Base-by-base conservation (phyloP, 768 basidiomycete genomes). In the Strobilomyces echinocephalus region DNA sequence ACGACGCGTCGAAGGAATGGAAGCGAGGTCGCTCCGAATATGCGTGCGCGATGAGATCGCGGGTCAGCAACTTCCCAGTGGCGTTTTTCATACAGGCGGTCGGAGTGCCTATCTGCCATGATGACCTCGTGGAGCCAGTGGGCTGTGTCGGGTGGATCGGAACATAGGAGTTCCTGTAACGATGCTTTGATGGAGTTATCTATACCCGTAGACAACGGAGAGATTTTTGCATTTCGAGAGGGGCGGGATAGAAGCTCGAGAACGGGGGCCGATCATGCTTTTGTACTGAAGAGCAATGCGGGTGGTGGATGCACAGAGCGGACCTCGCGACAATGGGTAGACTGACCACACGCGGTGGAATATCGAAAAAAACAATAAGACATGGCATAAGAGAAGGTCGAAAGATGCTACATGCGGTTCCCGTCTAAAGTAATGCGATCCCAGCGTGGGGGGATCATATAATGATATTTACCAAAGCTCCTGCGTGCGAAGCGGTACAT, bases 81-180 rank as follows among this genome's bases (percentile, higher is more conserved):
- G 20, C 24, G 11, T 8, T 14, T 12, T 21, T 42, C 41, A 7
- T 42, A 26, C 24, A 8, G 9, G 21, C 28, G n/a, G 12, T 9
- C 9, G 15, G 12, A 10, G 16, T 41, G 42, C 45, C 34, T 60
- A 92, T 72, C 60, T 88, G 79, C 82, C 85, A 90, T 21, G 91
- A 79, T 74, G 87, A 82, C 74, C 89, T 76, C 77, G 20, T 80
- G 73, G 39, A 89, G 72, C 44, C 77, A 77, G 43, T 69, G 71
- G 2, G 83, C 87, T 26, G 79, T 85, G 24, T 40, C 31, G n/a
- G 8, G n/a, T 24, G 43, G 34, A 3, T 44, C 41, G 16, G 45
- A 8, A 18, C 44, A 40, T 26, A 30, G 10, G 34, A 46, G 18
- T 39, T 9, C 15, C 30, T 40, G 31, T 15, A 26, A 26, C 1